phyloP scores from a whole-genome alignment of 208 protist genomes.

The Histomonas meleagridis region DNA sequence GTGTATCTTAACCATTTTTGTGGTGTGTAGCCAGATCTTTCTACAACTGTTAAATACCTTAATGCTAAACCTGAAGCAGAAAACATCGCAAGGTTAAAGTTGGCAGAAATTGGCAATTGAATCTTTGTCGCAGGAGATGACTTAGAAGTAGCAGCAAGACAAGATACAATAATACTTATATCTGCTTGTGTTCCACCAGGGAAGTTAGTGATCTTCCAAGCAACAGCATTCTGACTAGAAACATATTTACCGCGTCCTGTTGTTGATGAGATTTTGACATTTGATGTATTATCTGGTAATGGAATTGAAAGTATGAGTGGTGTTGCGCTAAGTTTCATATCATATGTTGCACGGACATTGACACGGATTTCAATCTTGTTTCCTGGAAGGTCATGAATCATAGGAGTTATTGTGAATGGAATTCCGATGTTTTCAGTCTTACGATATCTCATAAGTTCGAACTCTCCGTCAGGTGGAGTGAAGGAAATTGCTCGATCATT shows the following conservation, averaged over 20 bases:
- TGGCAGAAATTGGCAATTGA: neutral
- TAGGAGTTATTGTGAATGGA: neutral
- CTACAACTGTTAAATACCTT: constrained; percentile 74
- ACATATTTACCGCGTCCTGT: constrained; percentile 39
- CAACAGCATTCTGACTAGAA: constrained; percentile 31
- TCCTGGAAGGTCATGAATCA: neutral
- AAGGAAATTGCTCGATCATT: constrained; percentile 57
- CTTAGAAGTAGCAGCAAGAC: neutral
- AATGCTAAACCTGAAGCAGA: constrained; percentile 81
- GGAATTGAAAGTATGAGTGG: neutral
- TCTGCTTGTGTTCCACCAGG: constrained; percentile 59
- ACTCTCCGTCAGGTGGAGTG: constrained; percentile 70
- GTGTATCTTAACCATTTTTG: constrained; percentile 95
- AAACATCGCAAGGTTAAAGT: constrained; percentile 68
- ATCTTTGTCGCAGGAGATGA: neutral
- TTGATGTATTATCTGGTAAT: constrained; percentile 54
- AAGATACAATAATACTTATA: neutral
- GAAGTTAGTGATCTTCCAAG: constrained; percentile 53
- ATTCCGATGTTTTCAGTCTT: neutral
- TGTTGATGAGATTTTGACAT: constrained; percentile 66
- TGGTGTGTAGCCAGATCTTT: constrained; percentile 65
- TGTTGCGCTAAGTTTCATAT: neutral
- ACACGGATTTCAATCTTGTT: neutral
- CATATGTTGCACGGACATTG: neutral
- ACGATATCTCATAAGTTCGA: constrained; percentile 83